Percentiles rank a stretch among this genome's conserved stretches.
These are phyloP conservation scores for Heliosperma pusillum DNA, from an alignment of 148 eudicot genomes.

Conservation along the genomic window DNA sequence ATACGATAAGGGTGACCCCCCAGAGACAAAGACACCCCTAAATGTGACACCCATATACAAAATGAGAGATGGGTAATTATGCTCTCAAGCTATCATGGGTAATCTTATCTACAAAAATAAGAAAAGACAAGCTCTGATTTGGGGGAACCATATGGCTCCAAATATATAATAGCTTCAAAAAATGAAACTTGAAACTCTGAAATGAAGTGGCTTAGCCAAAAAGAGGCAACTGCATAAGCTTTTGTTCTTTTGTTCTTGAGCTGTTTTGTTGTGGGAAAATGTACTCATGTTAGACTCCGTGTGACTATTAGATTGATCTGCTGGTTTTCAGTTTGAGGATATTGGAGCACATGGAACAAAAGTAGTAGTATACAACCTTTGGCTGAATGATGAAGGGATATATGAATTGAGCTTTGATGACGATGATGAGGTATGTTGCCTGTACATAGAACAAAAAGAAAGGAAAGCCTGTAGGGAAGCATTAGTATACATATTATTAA, in stretches of 20 bases:
- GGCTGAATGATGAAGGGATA: conserved; percentile 99
- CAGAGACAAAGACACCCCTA: no score
- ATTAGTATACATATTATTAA: background rate
- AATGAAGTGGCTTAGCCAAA: background rate
- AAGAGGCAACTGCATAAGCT: background rate
- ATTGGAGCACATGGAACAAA: conserved; percentile 90
- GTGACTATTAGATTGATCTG: background rate
- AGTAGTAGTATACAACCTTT: conserved; percentile 72
- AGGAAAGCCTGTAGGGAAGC: background rate
- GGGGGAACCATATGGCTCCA: no score
- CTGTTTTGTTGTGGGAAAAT: background rate
- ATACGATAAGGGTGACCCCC: no score
- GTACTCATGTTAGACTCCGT: background rate
- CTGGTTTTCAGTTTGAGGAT: conserved; percentile 61
- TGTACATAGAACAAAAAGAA: background rate
- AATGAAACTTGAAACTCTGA: no score
- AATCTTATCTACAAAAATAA: no score
- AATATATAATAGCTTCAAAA: no score
- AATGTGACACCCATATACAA: no score
- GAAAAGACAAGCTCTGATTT: no score
- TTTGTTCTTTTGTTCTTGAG: background rate
- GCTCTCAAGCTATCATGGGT: no score
- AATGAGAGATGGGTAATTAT: no score
- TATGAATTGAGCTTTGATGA: conserved; percentile 87
- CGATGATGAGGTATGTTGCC: conserved; percentile 63